Conservation (phyloP, 768 basidiomycete genomes). For the Lactarius sp. region DNA sequence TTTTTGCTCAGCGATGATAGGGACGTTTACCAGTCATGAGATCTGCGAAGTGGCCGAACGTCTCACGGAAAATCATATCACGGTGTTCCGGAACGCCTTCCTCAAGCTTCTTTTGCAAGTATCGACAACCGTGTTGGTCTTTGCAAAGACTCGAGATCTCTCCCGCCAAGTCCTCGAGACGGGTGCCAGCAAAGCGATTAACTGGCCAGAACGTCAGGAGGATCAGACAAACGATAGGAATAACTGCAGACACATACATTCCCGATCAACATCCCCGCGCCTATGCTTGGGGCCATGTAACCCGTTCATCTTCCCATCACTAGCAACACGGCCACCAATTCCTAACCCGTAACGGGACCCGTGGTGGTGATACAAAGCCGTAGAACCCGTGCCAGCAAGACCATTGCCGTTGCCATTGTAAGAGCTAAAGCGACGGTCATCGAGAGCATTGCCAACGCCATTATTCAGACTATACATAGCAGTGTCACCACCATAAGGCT, state of each 20-base stretch:
- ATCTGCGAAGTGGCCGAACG: conserved; percentile 95
- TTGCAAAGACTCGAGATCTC: conserved; percentile 95
- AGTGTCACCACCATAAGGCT: conserved; percentile 55
- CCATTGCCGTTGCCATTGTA: conserved; percentile 39
- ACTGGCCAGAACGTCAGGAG: conserved; percentile 41
- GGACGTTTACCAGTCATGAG: conserved; percentile 82
- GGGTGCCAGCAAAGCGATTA: conserved; percentile 95
- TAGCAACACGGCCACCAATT: conserved; percentile 47
- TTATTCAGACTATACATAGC: conserved; percentile 37
- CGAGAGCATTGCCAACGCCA: conserved; percentile 36
- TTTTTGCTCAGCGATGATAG: neutral
- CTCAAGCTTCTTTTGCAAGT: conserved; percentile 97
- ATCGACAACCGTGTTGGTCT: conserved; percentile 98
- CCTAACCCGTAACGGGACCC: conserved; percentile 73
- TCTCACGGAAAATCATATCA: conserved; percentile 99
- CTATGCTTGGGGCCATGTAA: conserved; percentile 93
- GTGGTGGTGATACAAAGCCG: conserved; percentile 73
- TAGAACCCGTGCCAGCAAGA: conserved; percentile 48
- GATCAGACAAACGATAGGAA: conserved; percentile 16
- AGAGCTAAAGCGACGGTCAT: conserved; percentile 48
- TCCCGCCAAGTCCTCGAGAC: conserved; percentile 91
- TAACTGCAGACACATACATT: conserved; percentile 45
- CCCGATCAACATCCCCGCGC: conserved; percentile 86
- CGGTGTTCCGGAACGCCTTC: conserved; percentile 93
- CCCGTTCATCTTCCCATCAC: conserved; percentile 80